phyloP scores from a whole-genome alignment of 805 yeast genomes.

The Candida sonorensis region DNA sequence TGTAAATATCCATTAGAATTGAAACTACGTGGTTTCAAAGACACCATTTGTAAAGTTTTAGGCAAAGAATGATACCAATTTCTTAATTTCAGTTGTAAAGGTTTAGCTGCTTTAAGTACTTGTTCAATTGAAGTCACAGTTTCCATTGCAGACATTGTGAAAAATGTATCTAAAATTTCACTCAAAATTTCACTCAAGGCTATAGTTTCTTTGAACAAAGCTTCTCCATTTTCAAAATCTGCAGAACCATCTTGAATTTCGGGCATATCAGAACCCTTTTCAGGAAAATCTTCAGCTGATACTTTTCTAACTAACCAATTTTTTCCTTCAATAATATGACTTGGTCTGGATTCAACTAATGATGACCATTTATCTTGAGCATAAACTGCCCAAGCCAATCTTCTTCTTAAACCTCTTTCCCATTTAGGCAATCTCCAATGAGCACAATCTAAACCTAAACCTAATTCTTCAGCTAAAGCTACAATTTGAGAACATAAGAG shows the following conservation, averaged over 20 bases:
- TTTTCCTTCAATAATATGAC: constrained; percentile 62
- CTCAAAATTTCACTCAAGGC: constrained; percentile 61
- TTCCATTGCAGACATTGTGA: constrained; percentile 59
- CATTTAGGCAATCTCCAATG: constrained; percentile 91
- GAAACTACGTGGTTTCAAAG: constrained; percentile 52
- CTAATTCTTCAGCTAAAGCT: constrained; percentile 83
- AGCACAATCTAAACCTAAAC: constrained; percentile 84
- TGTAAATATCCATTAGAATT: constrained; percentile 76
- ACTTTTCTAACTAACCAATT: constrained; percentile 78
- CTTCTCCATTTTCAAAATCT: constrained; percentile 65
- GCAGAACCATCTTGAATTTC: constrained; percentile 48
- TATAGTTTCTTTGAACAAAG: constrained; percentile 60
- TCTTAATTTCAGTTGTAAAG: constrained; percentile 62
- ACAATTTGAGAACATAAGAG: constrained; percentile 80
- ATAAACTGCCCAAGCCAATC: constrained; percentile 95
- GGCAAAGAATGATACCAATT: constrained; percentile 77
- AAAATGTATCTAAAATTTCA: constrained; percentile 66
- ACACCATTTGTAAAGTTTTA: constrained; percentile 52
- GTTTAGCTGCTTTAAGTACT: constrained; percentile 72
- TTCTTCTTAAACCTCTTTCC: constrained; percentile 84
- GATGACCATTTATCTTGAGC: constrained; percentile 90
- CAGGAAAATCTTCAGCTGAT: constrained; percentile 74
- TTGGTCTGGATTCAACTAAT: constrained; percentile 74
- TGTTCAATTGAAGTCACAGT: constrained; percentile 54
- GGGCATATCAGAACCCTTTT: constrained; percentile 35